Percentiles rank a stretch among this genome's conserved stretches.
phyloP scores from a whole-genome alignment of 176 grass and related monocot genomes.

The Themeda triandra region DNA sequence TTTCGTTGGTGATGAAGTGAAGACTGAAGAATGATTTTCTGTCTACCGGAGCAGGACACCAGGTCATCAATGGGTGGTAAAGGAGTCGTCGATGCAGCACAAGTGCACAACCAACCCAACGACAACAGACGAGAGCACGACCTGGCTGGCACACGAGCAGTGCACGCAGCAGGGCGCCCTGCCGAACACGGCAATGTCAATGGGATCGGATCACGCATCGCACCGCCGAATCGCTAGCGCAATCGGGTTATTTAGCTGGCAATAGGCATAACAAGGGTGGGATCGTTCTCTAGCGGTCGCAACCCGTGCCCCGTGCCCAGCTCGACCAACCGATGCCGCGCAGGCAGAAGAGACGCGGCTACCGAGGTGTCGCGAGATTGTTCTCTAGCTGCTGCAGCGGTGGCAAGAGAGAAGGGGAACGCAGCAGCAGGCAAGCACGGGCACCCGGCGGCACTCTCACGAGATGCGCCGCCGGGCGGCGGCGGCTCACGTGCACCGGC shows the following conservation, averaged over 20 bases:
- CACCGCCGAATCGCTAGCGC: not conserved
- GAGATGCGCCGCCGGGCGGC: slow-evolving; percentile 7
- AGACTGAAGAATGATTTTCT: not conserved
- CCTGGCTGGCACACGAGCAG: not conserved
- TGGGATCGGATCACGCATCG: not conserved
- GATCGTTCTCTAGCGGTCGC: too few relatives aligned
- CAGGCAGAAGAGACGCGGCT: not conserved
- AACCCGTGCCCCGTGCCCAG: not conserved
- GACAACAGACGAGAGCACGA: not conserved
- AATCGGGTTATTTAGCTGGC: not conserved
- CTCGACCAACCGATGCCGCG: not conserved
- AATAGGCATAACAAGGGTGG: too few relatives aligned
- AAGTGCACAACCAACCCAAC: not conserved
- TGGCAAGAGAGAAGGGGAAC: not conserved
- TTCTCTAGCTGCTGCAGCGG: not conserved
- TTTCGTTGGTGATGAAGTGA: not conserved
- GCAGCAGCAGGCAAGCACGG: not conserved
- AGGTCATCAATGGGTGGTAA: not conserved
- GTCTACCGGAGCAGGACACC: not conserved
- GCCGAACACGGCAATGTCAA: not conserved
- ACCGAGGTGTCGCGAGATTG: slow-evolving; percentile 22
- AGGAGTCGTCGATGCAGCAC: not conserved
- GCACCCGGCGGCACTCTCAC: slow-evolving; percentile 7
- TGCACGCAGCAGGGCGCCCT: not conserved
- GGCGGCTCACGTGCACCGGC: slow-evolving; percentile 29